Percentiles rank a stretch among this genome's conserved stretches.
These are phyloP conservation scores for Ganoderma leucocontextum DNA, from an alignment of 1,284 basidiomycete genomes.

Conservation along the genomic window DNA sequence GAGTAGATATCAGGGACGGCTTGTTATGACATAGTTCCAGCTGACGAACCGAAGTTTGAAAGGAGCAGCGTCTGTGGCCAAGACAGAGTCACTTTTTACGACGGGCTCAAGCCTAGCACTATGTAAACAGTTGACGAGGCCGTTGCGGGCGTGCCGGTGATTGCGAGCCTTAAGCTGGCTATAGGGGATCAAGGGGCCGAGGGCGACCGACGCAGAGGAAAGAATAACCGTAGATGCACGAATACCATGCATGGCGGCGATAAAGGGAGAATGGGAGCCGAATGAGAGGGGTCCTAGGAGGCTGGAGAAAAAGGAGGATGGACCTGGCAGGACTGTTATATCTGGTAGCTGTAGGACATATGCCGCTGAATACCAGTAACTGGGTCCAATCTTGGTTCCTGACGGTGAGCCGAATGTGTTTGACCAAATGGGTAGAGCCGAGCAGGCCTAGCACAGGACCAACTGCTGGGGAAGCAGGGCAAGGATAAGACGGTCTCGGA, in stretches of 20 bases:
- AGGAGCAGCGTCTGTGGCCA: constrained; percentile 12
- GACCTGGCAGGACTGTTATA: not conserved
- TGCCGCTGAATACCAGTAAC: not conserved
- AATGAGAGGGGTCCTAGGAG: not conserved
- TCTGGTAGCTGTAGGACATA: not conserved
- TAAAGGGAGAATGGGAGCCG: not conserved
- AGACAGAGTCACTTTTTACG: constrained; percentile 14
- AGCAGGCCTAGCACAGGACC: not conserved
- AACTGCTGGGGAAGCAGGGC: not conserved
- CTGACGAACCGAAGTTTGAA: constrained; percentile 21
- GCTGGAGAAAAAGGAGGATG: not conserved
- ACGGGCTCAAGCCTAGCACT: constrained; percentile 15
- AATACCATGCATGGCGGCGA: constrained; percentile 11
- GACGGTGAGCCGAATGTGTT: not conserved
- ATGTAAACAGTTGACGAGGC: constrained; percentile 13
- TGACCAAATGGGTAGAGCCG: not conserved
- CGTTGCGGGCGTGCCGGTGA: not conserved
- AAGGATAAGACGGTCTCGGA: not conserved
- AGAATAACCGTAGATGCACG: constrained; percentile 11
- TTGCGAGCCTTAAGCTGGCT: constrained; percentile 14
- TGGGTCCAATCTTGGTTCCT: not conserved
- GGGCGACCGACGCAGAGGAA: constrained; percentile 4
- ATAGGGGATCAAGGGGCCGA: constrained; percentile 9
- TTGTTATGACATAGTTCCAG: not conserved
- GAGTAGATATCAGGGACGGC: not conserved